These are phyloP conservation scores for Pythium angustatum DNA, from an alignment of 352 stramenopile genomes.

Conservation along the genomic window DNA sequence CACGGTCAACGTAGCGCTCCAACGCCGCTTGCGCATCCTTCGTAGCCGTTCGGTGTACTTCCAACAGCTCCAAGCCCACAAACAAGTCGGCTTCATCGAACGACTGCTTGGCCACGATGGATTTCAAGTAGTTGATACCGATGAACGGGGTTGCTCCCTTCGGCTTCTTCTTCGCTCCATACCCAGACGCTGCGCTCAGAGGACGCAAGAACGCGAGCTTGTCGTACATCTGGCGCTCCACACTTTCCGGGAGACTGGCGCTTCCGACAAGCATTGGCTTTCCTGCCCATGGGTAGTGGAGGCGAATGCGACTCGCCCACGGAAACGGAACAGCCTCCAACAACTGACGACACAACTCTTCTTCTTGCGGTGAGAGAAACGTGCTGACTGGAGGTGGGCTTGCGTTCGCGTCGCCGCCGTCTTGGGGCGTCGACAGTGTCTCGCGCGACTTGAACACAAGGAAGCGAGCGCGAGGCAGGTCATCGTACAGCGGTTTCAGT, in stretches of 20 bases:
- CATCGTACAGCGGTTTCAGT: not conserved
- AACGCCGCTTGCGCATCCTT: slow-evolving; percentile 34
- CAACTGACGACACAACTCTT: slow-evolving; percentile 33
- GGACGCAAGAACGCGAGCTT: slow-evolving; percentile 37
- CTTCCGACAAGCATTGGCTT: slow-evolving; percentile 36
- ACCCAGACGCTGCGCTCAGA: not conserved
- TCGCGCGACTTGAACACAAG: slow-evolving; percentile 2
- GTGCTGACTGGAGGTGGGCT: not conserved
- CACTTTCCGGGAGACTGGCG: slow-evolving; percentile 34
- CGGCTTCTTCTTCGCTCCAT: slow-evolving; percentile 9
- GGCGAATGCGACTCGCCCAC: slow-evolving; percentile 27
- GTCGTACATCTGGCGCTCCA: slow-evolving; percentile 42
- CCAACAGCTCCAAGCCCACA: slow-evolving; percentile 52
- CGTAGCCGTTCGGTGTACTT: slow-evolving; percentile 42
- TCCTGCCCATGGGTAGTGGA: slow-evolving; percentile 53
- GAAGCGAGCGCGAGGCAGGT: slow-evolving; percentile 6
- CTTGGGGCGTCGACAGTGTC: not conserved
- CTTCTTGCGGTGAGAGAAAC: slow-evolving; percentile 13
- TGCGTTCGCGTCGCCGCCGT: no score
- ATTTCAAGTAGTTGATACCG: slow-evolving; percentile 53
- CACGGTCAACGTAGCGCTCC: slow-evolving; percentile 40
- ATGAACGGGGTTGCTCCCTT: slow-evolving; percentile 38
- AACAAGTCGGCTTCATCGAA: slow-evolving; percentile 54
- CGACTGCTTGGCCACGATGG: slow-evolving; percentile 30
- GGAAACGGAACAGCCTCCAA: slow-evolving; percentile 32